Evolutionary conservation across 306 rosid genomes (phyloP).

Genomic region (Lathyrus oleraceus): DNA sequence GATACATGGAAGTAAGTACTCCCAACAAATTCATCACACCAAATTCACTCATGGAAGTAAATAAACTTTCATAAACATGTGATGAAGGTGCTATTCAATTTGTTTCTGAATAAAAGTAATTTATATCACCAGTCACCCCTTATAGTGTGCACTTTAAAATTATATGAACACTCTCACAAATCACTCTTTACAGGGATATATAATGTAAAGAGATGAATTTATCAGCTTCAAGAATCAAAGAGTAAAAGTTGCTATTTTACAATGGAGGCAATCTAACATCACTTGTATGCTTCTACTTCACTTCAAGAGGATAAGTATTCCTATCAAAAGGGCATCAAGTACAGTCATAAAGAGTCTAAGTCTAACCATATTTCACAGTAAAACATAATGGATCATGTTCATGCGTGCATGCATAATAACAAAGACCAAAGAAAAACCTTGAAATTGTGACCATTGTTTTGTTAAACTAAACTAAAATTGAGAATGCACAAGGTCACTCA

Average conservation of each 20-base stretch:
- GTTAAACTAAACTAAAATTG: background rate
- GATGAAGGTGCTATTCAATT: slow-evolving; percentile 16
- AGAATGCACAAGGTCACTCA: background rate
- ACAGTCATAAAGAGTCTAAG: background rate
- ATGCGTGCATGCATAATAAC: background rate
- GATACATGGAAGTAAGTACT: too few relatives aligned
- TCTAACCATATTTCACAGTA: slow-evolving; percentile 3
- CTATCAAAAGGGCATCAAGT: background rate
- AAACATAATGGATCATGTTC: slow-evolving; percentile 1
- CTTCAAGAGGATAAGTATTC: background rate
- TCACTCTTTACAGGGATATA: slow-evolving; percentile 34
- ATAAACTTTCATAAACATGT: slow-evolving; percentile 19
- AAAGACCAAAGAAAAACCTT: background rate
- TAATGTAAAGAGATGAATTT: slow-evolving; percentile 31
- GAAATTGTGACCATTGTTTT: background rate
- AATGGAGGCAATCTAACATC: slow-evolving; percentile 31
- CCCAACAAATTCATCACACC: too few relatives aligned
- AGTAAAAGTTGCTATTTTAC: slow-evolving; percentile 37
- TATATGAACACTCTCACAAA: slow-evolving; percentile 11
- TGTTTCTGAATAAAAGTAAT: slow-evolving; percentile 19
- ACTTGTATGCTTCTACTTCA: background rate
- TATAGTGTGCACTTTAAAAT: background rate
- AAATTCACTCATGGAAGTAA: too few relatives aligned
- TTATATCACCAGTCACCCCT: slow-evolving; percentile 3
- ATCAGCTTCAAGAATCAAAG: slow-evolving; percentile 33